phyloP scores from a whole-genome alignment of 2,329 filamentous ascomycete genomes.

The Colletotrichum nymphaeae region DNA sequence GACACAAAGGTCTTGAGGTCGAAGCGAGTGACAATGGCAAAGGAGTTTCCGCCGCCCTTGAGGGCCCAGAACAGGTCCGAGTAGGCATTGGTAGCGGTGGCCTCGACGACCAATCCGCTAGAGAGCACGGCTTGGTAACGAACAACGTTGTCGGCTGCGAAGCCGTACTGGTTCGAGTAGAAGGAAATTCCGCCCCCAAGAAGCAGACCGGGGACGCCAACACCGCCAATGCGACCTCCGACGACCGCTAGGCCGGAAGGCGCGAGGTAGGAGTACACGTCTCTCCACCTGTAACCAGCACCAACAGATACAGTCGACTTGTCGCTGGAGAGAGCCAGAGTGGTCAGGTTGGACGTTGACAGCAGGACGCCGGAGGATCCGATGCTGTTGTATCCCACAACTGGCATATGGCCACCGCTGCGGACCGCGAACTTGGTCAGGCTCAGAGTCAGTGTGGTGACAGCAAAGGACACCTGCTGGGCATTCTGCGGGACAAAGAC shows the following conservation, averaged over 20 bases:
- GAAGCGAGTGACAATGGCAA: constrained; percentile 49
- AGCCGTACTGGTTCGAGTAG: constrained; percentile 43
- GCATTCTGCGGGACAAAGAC: constrained; percentile 41
- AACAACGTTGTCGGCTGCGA: constrained; percentile 42
- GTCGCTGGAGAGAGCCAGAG: constrained; percentile 44
- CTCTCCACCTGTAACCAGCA: constrained; percentile 44
- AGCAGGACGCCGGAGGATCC: constrained; percentile 46
- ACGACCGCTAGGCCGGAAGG: constrained; percentile 39
- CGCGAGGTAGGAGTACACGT: constrained; percentile 43
- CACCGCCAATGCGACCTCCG: constrained; percentile 42
- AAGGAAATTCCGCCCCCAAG: constrained; percentile 48
- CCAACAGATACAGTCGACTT: constrained; percentile 44
- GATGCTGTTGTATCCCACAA: constrained; percentile 42
- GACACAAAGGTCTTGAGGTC: constrained; percentile 38
- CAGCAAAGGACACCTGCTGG: constrained; percentile 38
- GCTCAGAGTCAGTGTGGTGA: constrained; percentile 39
- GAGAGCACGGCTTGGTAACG: constrained; percentile 57
- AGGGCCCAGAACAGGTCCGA: constrained; percentile 49
- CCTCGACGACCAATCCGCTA: constrained; percentile 51
- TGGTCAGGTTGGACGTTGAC: constrained; percentile 48
- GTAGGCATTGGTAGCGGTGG: constrained; percentile 45
- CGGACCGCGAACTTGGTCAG: constrained; percentile 40
- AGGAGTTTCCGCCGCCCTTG: constrained; percentile 49
- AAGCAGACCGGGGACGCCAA: constrained; percentile 44
- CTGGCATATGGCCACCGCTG: constrained; percentile 45